Evolutionary conservation across 2,329 filamentous ascomycete genomes (phyloP).

Genomic region (Talaromyces amestolkiae): DNA sequence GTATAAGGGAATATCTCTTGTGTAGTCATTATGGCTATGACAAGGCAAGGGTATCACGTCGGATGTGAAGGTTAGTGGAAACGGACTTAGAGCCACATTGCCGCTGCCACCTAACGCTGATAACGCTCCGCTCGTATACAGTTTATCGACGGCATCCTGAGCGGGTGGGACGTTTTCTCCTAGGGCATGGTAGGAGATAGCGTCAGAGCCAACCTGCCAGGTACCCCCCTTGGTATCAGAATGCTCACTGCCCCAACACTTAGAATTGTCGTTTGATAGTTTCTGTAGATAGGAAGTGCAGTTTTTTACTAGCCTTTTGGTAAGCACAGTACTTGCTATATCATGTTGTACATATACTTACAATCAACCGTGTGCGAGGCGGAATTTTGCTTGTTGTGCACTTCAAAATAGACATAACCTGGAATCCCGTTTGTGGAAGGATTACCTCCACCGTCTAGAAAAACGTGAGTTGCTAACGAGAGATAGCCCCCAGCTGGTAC

Average conservation of each 20-base stretch:
- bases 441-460: background rate
- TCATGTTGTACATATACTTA: background rate
- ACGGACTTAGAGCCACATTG: background rate
- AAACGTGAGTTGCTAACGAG: background rate
- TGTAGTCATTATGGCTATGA: constrained; percentile 48
- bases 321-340: background rate
- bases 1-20: constrained; percentile 41
- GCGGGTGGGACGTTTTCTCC: background rate
- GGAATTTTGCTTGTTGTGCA: background rate
- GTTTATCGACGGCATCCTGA: background rate
- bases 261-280: background rate
- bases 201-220: background rate
- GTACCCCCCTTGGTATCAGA: background rate
- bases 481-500: background rate
- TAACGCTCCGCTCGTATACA: background rate
- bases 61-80: background rate
- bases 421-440: background rate
- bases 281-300: background rate
- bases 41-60: constrained; percentile 21
- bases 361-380: background rate
- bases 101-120: background rate
- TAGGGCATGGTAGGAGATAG: background rate
- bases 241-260: background rate
- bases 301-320: background rate
- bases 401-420: background rate